A percentile compares a stretch with the other conserved stretches of the same genome.
These are phyloP conservation scores for Paramyrothecium roridum DNA, from an alignment of 2,329 filamentous ascomycete genomes.

Conservation along the genomic window DNA sequence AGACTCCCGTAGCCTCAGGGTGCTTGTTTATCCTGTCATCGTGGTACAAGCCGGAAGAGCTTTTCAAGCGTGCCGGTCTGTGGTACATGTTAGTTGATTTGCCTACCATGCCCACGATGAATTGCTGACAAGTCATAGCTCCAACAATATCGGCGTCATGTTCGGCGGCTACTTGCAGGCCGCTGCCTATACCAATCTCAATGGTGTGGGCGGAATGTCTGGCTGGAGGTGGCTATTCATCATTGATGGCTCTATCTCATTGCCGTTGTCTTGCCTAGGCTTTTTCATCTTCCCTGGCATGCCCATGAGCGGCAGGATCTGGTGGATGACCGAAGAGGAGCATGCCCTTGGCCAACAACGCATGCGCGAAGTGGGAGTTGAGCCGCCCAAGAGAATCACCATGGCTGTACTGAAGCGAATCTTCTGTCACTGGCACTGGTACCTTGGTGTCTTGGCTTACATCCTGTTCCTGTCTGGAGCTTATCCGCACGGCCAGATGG, in stretches of 20 bases:
- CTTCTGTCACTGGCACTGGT: not conserved
- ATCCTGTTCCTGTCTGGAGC: not conserved
- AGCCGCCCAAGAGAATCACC: not conserved
- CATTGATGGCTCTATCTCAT: not conserved
- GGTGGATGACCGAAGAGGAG: not conserved
- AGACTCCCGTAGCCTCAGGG: slow-evolving; percentile 3
- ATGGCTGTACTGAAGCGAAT: not conserved
- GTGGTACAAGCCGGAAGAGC: not conserved
- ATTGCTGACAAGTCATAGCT: not conserved
- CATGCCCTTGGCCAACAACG: not conserved
- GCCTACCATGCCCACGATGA: too few species aligned
- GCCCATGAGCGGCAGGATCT: not conserved
- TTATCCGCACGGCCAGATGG: not conserved
- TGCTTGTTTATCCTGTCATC: not conserved
- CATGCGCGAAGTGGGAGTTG: not conserved
- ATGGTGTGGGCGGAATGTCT: not conserved
- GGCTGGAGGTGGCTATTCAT: slow-evolving; percentile 6
- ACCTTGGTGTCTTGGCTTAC: not conserved
- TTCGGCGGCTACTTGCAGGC: not conserved
- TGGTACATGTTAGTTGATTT: not conserved
- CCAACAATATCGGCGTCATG: not conserved
- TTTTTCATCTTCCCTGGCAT: slow-evolving; percentile 3
- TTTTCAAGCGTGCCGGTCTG: not conserved
- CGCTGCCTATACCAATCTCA: not conserved
- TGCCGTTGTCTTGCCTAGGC: not conserved